Evolutionary conservation across 345 rosid genomes (phyloP), one percentile per base, ranked within the genome.

Genomic region (Cardiospermum halicacabum): DNA sequence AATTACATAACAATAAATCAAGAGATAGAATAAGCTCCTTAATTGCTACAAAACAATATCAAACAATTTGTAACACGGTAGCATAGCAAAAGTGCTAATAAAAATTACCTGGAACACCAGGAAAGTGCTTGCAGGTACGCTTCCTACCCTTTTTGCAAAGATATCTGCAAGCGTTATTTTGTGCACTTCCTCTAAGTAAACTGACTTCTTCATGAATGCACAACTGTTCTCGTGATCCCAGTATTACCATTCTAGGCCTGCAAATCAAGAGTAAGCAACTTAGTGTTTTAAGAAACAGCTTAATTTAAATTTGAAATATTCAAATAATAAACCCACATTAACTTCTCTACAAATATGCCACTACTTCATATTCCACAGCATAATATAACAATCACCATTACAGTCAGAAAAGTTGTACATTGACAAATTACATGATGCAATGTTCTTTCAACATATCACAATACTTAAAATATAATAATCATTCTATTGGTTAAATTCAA

Each of bases 211-310:
- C 86, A 72, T 91, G 92, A 69, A 89, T 87, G 71, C 99, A 94
- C 51, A 91, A 70, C 65, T 91, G 97, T 81, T 94, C 96, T 67
- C 97, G 84, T 11, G 97, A 94, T 62, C 99, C 97, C 43, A 94
- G 75, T 50, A 94, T 75, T 66, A 87, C 74, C 97, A 89, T 94
- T 78, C 87, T 94, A 25, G 99, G 99, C 96, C 99, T 91, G 82
- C 61, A 76, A 28, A 60, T 62, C 68, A 13, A 69, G 19, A 56
- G 31, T 27, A 42, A 62, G 66, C 25, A 58, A 61, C 49, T 64
- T 62, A 60, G 37, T 25, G 22, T 56, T 45, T 36, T 22, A 21
- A 22, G 16, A 24, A 16, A 47, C 16, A 47, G 19, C 51, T 47
- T 19, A 9, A 18, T 15, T 18, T 5, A 21, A 47, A 47, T 21